Conservation (phyloP, 176 grass and related monocot genomes). For the Thalia dealbata region DNA sequence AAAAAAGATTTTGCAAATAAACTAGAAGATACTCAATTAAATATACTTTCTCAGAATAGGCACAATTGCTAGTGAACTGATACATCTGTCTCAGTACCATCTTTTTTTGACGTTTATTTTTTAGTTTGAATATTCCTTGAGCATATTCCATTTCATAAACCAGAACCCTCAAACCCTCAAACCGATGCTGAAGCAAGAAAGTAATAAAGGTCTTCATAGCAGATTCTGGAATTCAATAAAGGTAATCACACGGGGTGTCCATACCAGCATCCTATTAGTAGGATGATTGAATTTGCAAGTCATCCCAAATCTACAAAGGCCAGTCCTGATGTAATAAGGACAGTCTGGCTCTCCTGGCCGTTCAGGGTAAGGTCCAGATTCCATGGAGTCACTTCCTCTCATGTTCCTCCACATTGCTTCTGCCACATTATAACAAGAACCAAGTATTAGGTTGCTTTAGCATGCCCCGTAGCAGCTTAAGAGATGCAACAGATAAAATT, state of each 20-base stretch:
- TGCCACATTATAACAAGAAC: constrained; percentile 24
- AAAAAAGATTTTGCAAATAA: neutral
- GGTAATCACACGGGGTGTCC: neutral
- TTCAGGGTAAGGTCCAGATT: constrained; percentile 54
- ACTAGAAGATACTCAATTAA: no score
- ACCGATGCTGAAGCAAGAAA: neutral
- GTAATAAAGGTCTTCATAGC: neutral
- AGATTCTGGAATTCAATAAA: neutral
- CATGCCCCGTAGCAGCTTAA: neutral
- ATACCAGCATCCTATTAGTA: constrained; percentile 57
- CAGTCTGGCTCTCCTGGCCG: constrained; percentile 75
- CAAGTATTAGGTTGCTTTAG: neutral
- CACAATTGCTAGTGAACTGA: neutral
- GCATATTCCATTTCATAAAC: neutral
- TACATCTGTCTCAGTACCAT: neutral
- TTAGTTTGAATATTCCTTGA: neutral
- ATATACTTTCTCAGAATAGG: no score
- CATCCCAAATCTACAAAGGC: constrained; percentile 77
- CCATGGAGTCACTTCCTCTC: constrained; percentile 45
- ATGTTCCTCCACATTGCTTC: constrained; percentile 68
- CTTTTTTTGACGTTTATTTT: neutral
- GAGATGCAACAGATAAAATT: neutral
- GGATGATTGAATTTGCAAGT: constrained; percentile 97
- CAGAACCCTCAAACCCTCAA: no score
- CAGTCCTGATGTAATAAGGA: constrained; percentile 81